Evolutionary conservation across 164 flowering plant genomes (phyloP).

Genomic region (Paratinospora sagittata): DNA sequence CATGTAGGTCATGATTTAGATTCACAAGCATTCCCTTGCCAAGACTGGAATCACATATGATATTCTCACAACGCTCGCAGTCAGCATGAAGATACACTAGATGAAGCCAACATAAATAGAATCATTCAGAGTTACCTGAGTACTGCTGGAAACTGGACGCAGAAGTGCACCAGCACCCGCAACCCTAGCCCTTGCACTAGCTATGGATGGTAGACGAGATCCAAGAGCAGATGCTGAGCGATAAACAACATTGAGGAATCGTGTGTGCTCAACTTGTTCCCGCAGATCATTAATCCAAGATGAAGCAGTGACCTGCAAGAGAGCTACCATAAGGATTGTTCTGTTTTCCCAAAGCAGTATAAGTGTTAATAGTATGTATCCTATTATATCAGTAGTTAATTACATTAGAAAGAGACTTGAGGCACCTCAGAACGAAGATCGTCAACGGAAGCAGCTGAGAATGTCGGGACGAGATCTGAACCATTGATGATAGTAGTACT

Average conservation of each 20-base stretch:
- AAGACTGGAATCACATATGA: too few species aligned
- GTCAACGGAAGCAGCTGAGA: conserved; percentile 84
- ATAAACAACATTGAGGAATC: conserved; percentile 71
- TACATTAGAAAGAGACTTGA: conserved; percentile 5
- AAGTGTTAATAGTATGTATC: not conserved
- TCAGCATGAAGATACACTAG: not conserved
- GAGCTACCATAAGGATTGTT: not conserved
- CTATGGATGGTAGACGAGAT: conserved; percentile 81
- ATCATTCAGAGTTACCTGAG: conserved; percentile 57
- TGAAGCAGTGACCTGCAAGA: conserved; percentile 79
- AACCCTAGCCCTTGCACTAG: conserved; percentile 83
- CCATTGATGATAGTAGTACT: conserved; percentile 79
- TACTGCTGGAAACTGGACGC: conserved; percentile 81
- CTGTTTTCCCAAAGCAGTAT: not conserved
- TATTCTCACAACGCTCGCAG: too few species aligned
- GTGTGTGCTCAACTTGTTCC: conserved; percentile 83
- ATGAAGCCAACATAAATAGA: not conserved
- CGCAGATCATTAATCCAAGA: conserved; percentile 92
- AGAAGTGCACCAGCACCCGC: conserved; percentile 85
- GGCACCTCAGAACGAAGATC: conserved; percentile 91
- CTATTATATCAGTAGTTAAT: conserved; percentile 5
- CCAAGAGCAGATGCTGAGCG: conserved; percentile 93
- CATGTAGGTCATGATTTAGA: too few species aligned
- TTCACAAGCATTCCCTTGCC: too few species aligned
- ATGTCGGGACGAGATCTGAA: conserved; percentile 93